Percentiles rank a stretch among this genome's conserved stretches.
These are phyloP conservation scores for Neonectria neomacrospora DNA, from an alignment of 2,329 filamentous ascomycete species.

Conservation along the genomic window DNA sequence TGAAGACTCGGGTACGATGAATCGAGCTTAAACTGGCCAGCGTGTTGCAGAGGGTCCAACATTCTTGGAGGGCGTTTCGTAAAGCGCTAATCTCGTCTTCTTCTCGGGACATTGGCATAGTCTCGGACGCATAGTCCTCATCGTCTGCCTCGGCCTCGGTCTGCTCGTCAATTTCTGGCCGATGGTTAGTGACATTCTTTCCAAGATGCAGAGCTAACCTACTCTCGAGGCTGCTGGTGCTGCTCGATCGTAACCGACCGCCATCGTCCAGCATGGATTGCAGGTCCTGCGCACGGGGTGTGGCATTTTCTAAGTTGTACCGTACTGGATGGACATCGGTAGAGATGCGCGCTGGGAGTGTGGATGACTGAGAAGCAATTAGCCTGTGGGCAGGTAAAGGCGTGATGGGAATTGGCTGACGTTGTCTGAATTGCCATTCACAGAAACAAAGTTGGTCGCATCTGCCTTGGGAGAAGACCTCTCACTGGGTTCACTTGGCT, in stretches of 20 bases:
- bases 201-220: constrained; percentile 41
- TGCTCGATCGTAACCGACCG: constrained; percentile 70
- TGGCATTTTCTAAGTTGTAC: constrained; percentile 76
- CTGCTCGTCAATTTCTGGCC: constrained; percentile 67
- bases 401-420: constrained; percentile 29
- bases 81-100: constrained; percentile 74
- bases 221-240: constrained; percentile 83
- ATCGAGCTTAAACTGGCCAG: constrained; percentile 85
- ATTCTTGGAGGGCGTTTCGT: constrained; percentile 83
- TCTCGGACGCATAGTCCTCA: constrained; percentile 61
- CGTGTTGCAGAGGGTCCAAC: constrained; percentile 94
- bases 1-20: constrained; percentile 83
- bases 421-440: constrained; percentile 38
- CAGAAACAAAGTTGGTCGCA: constrained; percentile 47
- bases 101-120: constrained; percentile 55
- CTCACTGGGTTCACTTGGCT: constrained; percentile 49
- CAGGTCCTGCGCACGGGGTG: constrained; percentile 84
- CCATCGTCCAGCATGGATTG: constrained; percentile 74
- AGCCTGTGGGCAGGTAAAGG: constrained; percentile 12
- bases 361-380: constrained; percentile 27
- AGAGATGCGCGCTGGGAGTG: constrained; percentile 70
- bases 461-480: constrained; percentile 53
- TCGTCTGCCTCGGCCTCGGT: constrained; percentile 64
- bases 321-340: constrained; percentile 76
- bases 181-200: constrained; percentile 27